Evolutionary conservation across 2,329 filamentous ascomycete genomes (phyloP).

Genomic region (Fusarium haematococcum): DNA sequence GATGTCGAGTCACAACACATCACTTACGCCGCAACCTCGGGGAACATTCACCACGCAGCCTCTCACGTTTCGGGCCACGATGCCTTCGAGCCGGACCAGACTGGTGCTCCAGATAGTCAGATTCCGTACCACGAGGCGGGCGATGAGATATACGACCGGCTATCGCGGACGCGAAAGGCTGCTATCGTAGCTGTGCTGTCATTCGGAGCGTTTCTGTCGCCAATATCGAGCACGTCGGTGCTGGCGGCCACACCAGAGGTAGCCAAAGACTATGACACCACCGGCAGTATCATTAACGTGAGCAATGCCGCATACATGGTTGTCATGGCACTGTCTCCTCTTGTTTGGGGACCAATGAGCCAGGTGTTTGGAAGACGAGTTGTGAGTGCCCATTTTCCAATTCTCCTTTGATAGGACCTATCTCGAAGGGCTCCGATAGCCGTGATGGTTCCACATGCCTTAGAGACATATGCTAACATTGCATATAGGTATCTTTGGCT

Average conservation of each 20-base stretch:
- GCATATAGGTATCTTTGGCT: conserved; percentile 56
- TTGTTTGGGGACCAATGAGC: conserved; percentile 79
- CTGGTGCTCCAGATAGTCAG: conserved; percentile 4
- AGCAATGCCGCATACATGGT: conserved; percentile 81
- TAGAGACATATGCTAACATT: background rate
- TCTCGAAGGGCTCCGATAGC: background rate
- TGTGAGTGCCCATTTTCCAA: conserved; percentile 53
- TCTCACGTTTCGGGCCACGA: conserved; percentile 49
- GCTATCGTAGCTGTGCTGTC: conserved; percentile 77
- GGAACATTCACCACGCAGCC: conserved; percentile 36
- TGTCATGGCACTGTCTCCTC: conserved; percentile 77
- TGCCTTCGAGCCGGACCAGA: conserved; percentile 37
- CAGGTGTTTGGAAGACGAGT: conserved; percentile 71
- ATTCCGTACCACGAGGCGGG: conserved; percentile 44
- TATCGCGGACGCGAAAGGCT: conserved; percentile 71
- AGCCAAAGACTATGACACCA: conserved; percentile 72
- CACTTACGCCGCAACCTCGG: background rate
- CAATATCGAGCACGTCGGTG: conserved; percentile 79
- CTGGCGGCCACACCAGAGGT: conserved; percentile 81
- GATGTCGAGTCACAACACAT: background rate
- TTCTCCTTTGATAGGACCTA: background rate
- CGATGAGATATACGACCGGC: conserved; percentile 73
- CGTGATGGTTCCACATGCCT: background rate
- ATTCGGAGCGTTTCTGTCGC: conserved; percentile 81
- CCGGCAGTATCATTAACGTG: conserved; percentile 76